Evolutionary conservation across 768 basidiomycete genomes (phyloP).

Genomic region (Tephrocybe sp.): DNA sequence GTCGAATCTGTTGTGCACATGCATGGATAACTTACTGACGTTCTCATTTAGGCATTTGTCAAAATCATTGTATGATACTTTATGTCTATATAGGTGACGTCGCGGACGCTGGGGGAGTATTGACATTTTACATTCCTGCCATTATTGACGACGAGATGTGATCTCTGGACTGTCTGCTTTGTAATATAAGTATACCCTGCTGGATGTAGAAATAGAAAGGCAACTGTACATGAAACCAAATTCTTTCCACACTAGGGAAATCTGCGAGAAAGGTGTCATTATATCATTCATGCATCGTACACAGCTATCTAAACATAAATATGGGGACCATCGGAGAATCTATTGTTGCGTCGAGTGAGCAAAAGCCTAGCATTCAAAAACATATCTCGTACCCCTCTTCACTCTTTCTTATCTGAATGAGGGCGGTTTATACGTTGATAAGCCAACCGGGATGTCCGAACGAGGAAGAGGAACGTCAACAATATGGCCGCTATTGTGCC

Average conservation of each 20-base stretch:
- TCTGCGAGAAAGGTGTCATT: too few species aligned
- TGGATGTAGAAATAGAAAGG: background rate
- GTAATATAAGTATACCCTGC: slow-evolving; percentile 3
- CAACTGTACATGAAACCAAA: too few species aligned
- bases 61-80: slow-evolving; percentile 79
- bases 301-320: too few species aligned
- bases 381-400: too few species aligned
- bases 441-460: slow-evolving; percentile 24
- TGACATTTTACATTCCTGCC: slow-evolving; percentile 87
- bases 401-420: slow-evolving; percentile 5
- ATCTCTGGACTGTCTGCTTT: slow-evolving; percentile 1
- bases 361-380: too few species aligned
- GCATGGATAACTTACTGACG: too few species aligned
- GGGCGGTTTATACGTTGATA: slow-evolving; percentile 6
- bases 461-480: slow-evolving; percentile 35
- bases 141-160: slow-evolving; percentile 53
- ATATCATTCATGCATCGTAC: too few species aligned
- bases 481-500: slow-evolving; percentile 37
- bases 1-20: too few species aligned
- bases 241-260: too few species aligned
- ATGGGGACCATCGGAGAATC: too few species aligned
- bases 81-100: slow-evolving; percentile 88
- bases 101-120: slow-evolving; percentile 74
- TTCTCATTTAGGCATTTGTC: slow-evolving; percentile 77
- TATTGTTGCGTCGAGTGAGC: too few species aligned